phyloP scores from a whole-genome alignment of 2,329 filamentous ascomycete species.

The Aspergillus fumigatus region DNA sequence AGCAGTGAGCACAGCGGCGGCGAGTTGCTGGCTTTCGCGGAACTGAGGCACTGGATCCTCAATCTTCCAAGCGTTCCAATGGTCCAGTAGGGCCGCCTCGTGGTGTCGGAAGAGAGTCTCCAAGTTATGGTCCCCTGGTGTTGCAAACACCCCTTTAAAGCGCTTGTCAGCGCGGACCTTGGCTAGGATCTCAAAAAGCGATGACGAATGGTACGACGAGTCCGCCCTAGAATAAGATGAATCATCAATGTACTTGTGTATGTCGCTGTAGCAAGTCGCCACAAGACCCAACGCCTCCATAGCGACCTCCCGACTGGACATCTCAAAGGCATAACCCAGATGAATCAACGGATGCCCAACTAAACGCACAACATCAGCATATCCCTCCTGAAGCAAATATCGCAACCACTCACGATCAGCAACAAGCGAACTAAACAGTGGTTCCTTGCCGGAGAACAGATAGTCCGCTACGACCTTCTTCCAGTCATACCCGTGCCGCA shows the following conservation, averaged over 20 bases:
- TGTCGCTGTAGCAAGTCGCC: conserved; percentile 53
- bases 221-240: conserved; percentile 61
- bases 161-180: conserved; percentile 64
- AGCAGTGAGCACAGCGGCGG: conserved; percentile 42
- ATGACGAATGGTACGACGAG: conserved; percentile 55
- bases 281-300: conserved; percentile 80
- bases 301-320: conserved; percentile 76
- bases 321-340: conserved; percentile 86
- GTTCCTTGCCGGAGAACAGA: conserved; percentile 63
- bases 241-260: conserved; percentile 65
- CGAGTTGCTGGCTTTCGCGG: conserved; percentile 59
- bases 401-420: conserved; percentile 61
- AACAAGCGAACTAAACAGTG: conserved; percentile 75
- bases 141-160: conserved; percentile 62
- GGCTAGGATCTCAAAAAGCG: conserved; percentile 66
- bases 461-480: conserved; percentile 70
- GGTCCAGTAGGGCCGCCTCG: conserved; percentile 68
- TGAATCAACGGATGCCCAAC: conserved; percentile 93
- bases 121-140: conserved; percentile 59
- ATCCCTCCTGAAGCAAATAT: background rate
- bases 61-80: conserved; percentile 87
- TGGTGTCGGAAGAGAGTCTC: conserved; percentile 63
- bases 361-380: conserved; percentile 38
- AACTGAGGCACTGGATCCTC: conserved; percentile 69
- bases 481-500: conserved; percentile 76